Conservation (phyloP, 768 basidiomycete genomes). For the Collybiopsis luxurians region DNA sequence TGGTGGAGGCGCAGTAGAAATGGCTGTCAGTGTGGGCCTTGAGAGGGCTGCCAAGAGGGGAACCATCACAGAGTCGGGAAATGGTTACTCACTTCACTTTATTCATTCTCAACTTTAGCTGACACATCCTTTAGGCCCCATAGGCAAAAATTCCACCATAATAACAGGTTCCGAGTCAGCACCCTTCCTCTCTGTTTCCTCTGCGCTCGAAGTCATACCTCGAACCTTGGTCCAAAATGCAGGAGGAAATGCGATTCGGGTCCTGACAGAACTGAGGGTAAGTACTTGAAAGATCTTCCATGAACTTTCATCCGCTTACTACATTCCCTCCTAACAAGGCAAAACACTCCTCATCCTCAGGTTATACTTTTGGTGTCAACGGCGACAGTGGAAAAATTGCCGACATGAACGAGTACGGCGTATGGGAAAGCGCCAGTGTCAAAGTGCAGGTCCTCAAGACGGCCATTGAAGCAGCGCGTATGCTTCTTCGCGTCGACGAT, state of each 20-base stretch:
- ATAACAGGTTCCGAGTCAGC: conserved; percentile 89
- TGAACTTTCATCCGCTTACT: conserved; percentile 2
- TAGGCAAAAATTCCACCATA: conserved; percentile 20
- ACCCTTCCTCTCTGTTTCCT: conserved; percentile 89
- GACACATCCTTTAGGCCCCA: no score
- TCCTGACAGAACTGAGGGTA: conserved; percentile 90
- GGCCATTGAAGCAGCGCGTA: conserved; percentile 92
- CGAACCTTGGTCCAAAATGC: conserved; percentile 92
- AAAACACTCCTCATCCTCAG: conserved; percentile 84
- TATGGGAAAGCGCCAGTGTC: conserved; percentile 95
- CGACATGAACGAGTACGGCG: conserved; percentile 92
- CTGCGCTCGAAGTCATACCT: conserved; percentile 97
- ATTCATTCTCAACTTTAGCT: neutral
- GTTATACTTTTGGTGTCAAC: conserved; percentile 90
- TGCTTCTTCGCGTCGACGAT: conserved; percentile 91
- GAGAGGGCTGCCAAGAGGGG: conserved; percentile 28
- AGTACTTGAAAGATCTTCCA: conserved; percentile 22
- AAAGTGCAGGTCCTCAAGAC: conserved; percentile 98
- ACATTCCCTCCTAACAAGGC: conserved; percentile 51
- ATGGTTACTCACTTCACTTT: neutral
- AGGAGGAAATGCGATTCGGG: conserved; percentile 92
- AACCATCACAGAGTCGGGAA: no score
- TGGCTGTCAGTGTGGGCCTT: conserved; percentile 91
- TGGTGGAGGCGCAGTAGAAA: conserved; percentile 96
- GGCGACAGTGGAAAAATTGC: conserved; percentile 95